Base-by-base conservation (phyloP, 2,329 filamentous ascomycete genomes). In the Aureobasidium musti region DNA sequence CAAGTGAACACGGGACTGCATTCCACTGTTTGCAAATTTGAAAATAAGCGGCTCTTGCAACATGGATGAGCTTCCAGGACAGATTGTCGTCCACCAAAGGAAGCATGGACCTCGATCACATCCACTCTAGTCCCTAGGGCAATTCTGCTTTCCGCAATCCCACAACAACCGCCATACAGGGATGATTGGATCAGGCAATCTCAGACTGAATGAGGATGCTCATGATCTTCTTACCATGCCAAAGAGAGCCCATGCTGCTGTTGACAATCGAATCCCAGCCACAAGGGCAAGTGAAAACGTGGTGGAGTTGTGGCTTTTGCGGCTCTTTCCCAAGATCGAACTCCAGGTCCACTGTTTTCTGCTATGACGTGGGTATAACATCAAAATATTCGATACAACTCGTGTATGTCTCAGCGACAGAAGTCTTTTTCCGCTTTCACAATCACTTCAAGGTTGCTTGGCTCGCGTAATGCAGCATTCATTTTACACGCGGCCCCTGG, bases 391-490 rank as follows among this genome's bases (percentile, higher is more conserved):
- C 57, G 41, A 61, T 61, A 33, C 37, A 41, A 23, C 30, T 37
- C 57, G 41, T 49, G 57, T 37, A 26, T 61, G 41, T 61, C 56
- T 60, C 41, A 60, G 39, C 21, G 56, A 43, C 26, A 45, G 30
- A 61, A 49, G n/a, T 49, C 6, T 47, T 35, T 49, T 61, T 33
- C 49, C 30, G 49, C 37, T 59, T n/a, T 39, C 56, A 21, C 19
- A 39, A 3, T 54, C 14, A 11, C 52, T 13, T 14, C n/a, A n/a
- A n/a, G n/a, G n/a, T 28, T 35, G 21, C 57, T 61, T 61, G 57
- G 57, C 57, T 49, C 57, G 57, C 57, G 57, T 61, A 60, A 60
- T 60, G 19, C 11, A 10, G 33, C 56, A 14, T 60, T 26, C 41
- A 39, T 39, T 39, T 39, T 39, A 61, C 57, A 61, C 57, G 57